These are phyloP conservation scores for Oropetium thomaeum DNA, from an alignment of 176 grass and related monocot genomes.

Conservation along the genomic window DNA sequence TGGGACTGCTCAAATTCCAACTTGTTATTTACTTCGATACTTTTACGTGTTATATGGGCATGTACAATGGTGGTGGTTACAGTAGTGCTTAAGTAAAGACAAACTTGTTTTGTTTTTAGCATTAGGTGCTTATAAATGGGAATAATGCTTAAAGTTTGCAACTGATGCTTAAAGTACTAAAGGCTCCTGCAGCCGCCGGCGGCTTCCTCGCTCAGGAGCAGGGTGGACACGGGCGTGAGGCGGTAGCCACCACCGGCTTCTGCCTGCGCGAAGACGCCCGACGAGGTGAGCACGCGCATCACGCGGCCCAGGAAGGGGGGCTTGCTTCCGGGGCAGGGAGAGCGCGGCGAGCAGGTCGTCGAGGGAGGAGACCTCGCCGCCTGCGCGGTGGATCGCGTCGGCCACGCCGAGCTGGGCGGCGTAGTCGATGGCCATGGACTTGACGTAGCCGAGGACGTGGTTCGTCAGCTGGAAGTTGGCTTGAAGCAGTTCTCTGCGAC, in stretches of 20 bases:
- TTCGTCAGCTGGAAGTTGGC: conserved; percentile 22
- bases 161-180: no score
- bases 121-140: no score
- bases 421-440: conserved; percentile 35
- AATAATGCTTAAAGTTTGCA: no score
- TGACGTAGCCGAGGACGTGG: conserved; percentile 29
- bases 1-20: no score
- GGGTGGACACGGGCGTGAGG: conserved; percentile 19
- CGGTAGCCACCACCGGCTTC: not conserved
- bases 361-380: conserved; percentile 12
- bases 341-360: conserved; percentile 12
- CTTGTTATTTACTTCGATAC: no score
- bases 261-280: conserved; percentile 12
- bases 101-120: no score
- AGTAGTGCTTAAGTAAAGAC: no score
- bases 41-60: no score
- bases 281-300: conserved; percentile 23
- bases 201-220: no score
- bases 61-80: no score
- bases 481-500: conserved; percentile 7
- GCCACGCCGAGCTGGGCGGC: conserved; percentile 39
- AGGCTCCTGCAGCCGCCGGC: no score
- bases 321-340: conserved; percentile 11
- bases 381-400: conserved; percentile 34
- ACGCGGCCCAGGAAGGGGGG: conserved; percentile 29